A percentile compares a stretch with the other conserved stretches of the same genome.
Evolutionary conservation across 2,329 filamentous ascomycete species (phyloP).

Genomic region (Aspergillus amoenus): DNA sequence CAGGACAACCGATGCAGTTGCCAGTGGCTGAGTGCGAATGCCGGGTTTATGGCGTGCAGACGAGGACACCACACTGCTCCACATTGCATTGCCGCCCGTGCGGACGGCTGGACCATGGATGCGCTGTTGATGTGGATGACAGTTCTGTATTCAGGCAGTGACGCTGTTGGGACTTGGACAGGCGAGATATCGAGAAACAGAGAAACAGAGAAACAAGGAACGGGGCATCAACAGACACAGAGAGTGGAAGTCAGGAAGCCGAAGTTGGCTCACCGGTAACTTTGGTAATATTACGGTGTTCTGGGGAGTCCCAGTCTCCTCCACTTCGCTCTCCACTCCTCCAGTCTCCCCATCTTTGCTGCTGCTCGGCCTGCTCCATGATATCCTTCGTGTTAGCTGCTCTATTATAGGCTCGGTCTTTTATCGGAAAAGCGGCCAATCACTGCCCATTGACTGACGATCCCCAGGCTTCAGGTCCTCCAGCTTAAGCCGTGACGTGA

Average conservation of each 20-base stretch:
- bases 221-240: too few relatives aligned
- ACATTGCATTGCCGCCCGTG: neutral
- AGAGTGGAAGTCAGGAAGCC: neutral
- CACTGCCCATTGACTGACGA: conserved; percentile 15
- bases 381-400: neutral
- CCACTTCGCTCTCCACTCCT: neutral
- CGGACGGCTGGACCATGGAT: too few relatives aligned
- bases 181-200: too few relatives aligned
- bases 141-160: too few relatives aligned
- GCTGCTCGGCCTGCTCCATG: neutral
- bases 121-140: too few relatives aligned
- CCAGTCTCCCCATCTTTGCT: neutral
- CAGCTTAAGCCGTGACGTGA: neutral
- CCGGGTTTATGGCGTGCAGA: conserved; percentile 1
- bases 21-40: neutral
- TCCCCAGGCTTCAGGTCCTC: conserved; percentile 5
- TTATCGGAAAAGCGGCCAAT: conserved; percentile 31
- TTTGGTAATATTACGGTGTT: neutral
- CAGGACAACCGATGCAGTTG: neutral
- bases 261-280: conserved; percentile 1
- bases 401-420: conserved; percentile 22
- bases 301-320: neutral
- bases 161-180: too few relatives aligned
- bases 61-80: neutral
- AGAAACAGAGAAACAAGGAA: too few relatives aligned